Evolutionary conservation across 2,329 filamentous ascomycete genomes (phyloP).

Genomic region (Penicillium sp.): DNA sequence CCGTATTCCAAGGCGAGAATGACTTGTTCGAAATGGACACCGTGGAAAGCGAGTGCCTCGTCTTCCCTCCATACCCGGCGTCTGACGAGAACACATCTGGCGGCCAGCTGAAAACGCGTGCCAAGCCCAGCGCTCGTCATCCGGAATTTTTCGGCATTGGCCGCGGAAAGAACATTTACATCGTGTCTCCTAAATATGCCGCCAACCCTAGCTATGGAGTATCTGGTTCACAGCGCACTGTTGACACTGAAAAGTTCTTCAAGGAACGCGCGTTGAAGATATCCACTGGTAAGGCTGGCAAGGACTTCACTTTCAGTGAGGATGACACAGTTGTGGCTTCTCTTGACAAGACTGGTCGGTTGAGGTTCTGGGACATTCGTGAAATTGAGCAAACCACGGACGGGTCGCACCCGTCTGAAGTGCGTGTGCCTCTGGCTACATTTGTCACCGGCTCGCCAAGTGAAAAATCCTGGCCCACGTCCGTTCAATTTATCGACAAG

Average conservation of each 20-base stretch:
- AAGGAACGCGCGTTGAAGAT: conserved; percentile 87
- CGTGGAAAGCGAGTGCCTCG: conserved; percentile 79
- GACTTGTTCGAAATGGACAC: conserved; percentile 75
- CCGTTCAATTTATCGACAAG: conserved; percentile 93
- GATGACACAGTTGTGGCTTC: conserved; percentile 93
- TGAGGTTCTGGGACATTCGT: conserved; percentile 98
- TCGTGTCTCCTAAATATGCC: conserved; percentile 64
- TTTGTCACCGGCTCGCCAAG: conserved; percentile 79
- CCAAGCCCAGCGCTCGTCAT: conserved; percentile 81
- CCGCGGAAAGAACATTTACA: conserved; percentile 91
- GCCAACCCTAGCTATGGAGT: conserved; percentile 47
- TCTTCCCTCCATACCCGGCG: conserved; percentile 78
- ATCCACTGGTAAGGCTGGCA: conserved; percentile 94
- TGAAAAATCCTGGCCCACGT: conserved; percentile 96
- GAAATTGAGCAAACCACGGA: conserved; percentile 59
- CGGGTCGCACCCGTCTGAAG: conserved; percentile 58
- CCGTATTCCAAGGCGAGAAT: conserved; percentile 70
- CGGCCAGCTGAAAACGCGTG: conserved; percentile 91
- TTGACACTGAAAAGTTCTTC: conserved; percentile 84
- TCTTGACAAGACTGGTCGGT: conserved; percentile 89
- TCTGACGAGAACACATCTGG: conserved; percentile 89
- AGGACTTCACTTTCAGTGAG: conserved; percentile 96
- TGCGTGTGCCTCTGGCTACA: conserved; percentile 81
- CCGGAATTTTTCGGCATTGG: conserved; percentile 94
- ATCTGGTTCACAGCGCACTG: conserved; percentile 52